phyloP scores from a whole-genome alignment of 2,329 filamentous ascomycete species.

The Diaporthe humulicola region DNA sequence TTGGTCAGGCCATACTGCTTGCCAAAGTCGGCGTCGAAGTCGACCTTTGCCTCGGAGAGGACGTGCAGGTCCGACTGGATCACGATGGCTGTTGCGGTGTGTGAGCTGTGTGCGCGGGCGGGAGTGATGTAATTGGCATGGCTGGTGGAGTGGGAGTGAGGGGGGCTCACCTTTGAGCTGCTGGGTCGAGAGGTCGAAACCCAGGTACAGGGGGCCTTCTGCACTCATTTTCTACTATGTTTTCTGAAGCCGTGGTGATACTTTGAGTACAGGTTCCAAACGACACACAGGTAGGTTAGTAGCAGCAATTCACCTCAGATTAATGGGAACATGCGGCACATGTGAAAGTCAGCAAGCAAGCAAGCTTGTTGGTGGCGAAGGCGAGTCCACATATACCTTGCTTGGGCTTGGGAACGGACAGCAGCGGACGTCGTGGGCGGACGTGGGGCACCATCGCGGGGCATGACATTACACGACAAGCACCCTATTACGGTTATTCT shows the following conservation, averaged over 20 bases:
- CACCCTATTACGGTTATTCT: slow-evolving; percentile 22
- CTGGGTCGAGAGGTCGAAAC: slow-evolving; percentile 96
- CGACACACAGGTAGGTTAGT: not conserved
- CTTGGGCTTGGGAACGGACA: slow-evolving; percentile 1
- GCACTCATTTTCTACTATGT: slow-evolving; percentile 40
- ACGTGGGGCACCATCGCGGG: slow-evolving; percentile 34
- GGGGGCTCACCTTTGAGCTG: slow-evolving; percentile 81
- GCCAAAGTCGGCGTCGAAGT: slow-evolving; percentile 89
- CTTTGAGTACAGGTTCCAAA: not conserved
- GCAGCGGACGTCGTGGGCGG: slow-evolving; percentile 9
- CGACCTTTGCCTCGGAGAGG: slow-evolving; percentile 87
- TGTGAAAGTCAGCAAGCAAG: slow-evolving; percentile 5
- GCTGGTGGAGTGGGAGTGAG: not conserved
- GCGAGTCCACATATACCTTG: slow-evolving; percentile 23
- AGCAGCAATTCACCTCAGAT: not conserved
- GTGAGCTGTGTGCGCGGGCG: slow-evolving; percentile 25
- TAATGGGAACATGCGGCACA: not conserved
- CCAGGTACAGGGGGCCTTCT: slow-evolving; percentile 80
- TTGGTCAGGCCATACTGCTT: slow-evolving; percentile 84
- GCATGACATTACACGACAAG: slow-evolving; percentile 13
- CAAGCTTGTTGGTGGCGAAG: slow-evolving; percentile 9
- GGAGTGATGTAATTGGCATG: not conserved
- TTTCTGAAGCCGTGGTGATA: not conserved
- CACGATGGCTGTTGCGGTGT: slow-evolving; percentile 74
- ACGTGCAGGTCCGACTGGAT: slow-evolving; percentile 87